Evolutionary conservation across 768 basidiomycete species (phyloP), one percentile per base, ranked within the genome.

Genomic region (Kwoniella heveanensis): DNA sequence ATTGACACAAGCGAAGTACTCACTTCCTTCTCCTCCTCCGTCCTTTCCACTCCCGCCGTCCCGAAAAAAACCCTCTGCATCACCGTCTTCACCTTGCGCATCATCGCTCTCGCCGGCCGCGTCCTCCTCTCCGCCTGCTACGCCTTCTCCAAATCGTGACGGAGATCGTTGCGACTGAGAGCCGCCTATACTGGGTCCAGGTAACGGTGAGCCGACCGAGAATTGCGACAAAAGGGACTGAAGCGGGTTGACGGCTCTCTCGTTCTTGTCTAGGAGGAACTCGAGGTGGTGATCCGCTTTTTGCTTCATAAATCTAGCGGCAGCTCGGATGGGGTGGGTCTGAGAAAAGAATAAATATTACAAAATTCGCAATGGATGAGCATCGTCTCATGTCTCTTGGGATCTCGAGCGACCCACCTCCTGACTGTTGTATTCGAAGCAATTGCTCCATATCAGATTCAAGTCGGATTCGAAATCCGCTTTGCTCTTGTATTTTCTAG

Each of bases 391-490:
- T 17, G 48, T 6, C 22, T 49, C 48, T 4, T 49, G 22, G 37
- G 50, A 25, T 8, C 47, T 24, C 12, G 21, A 49, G 56, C n/a
- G 17, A 84, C 89, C 64, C 70, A 92, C 94, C 83, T 92, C 90
- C 12, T 88, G 85, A 19, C 90, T 88, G 79, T 99, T 99, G 80
- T 98, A 98, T 5, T 85, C 87, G 67, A 89, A 85, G 80, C 95
- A 97, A 69, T 98, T 99, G 50, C 87, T 87, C 96, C 96, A 99
- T 69, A 99, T 97, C 65, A 97, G 86, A 69, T 95, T 91, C 47
- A 99, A 83, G 81, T 99, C 96, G 63, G 90, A 88, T 67, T 89
- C 88, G 81, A 99, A 98, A 72, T 94, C 90, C 67, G 87, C 84
- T 82, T 98, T 98, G 29, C 88, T 91, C 81, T 94, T 93, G 85